Conservation (phyloP, 345 rosid species). For the Firmiana major region DNA sequence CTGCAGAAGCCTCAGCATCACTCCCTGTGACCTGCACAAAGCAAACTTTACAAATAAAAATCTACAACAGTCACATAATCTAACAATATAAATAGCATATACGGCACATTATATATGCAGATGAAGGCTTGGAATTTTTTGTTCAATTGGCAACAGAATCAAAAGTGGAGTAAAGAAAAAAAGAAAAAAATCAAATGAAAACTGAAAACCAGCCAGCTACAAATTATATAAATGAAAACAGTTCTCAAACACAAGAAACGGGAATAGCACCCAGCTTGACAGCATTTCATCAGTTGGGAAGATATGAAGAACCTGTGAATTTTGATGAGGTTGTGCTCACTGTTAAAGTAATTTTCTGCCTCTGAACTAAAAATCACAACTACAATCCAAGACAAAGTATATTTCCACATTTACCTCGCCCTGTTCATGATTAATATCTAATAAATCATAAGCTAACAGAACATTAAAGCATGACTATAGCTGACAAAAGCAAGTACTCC, state of each 20-base stretch:
- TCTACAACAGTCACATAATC: neutral
- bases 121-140: neutral
- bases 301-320: neutral
- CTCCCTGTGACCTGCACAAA: slow-evolving; percentile 62
- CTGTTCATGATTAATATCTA: neutral
- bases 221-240: neutral
- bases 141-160: neutral
- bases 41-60: slow-evolving; percentile 8
- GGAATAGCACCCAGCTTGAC: neutral
- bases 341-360: neutral
- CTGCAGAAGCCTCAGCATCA: slow-evolving; percentile 33
- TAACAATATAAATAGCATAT: neutral
- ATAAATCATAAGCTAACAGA: neutral
- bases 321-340: neutral
- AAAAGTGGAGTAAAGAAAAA: neutral
- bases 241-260: neutral
- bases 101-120: neutral
- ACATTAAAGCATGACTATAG: neutral
- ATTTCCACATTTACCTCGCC: neutral
- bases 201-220: neutral
- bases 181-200: no score
- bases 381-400: neutral
- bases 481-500: neutral
- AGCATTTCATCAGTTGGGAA: neutral
- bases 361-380: neutral